Evolutionary conservation across 2,329 filamentous ascomycete genomes (phyloP), one percentile per base, ranked within the genome.

Genomic region (Fusarium sarcochroum): DNA sequence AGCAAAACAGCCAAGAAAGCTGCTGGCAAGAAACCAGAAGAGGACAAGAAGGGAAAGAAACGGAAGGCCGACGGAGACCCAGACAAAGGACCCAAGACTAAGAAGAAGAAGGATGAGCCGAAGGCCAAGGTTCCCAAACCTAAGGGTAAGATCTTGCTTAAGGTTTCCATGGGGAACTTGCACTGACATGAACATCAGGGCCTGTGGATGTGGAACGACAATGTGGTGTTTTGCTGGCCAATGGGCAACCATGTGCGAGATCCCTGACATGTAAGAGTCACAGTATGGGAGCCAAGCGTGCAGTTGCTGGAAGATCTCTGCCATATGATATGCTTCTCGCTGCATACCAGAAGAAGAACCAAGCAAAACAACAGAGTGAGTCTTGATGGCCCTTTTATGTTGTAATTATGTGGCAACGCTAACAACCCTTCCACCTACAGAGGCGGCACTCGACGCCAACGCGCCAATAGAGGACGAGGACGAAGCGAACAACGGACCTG

Each of bases 311-410:
- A 1, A 87, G 94, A 64, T 96, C 92, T 44, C 81, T 97, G 62
- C 94, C 94, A 2, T 98, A 98, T 76, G 94, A 97, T 78, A 96
- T 97, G 91, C 83, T 98, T 38, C 85, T 98, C 37, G 90, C 92
- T 15, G 91, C 91, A 9, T 96, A 96, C 75, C 93, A 96, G 79
- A 98, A 98, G 86, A 98, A 98, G 85, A 99, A 99, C 75, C 96
- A 98, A 79, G 96, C 96, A 21, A 97, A 97, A 76, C 93, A 97
- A 82, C 96, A 98, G 80, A 97, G 93, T 94, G 85, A 81, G 91
- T 86, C 42, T 38, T 54, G 17, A 38, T 23, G 7, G 13, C 13
- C 17, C 14, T 17, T 5, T 47, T 14, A 10, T 20, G 23, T 37
- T 32, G 7, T 20, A 15, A n/a, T 42, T n/a, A 6, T 25, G n/a